Conservation (phyloP, 768 basidiomycete species). For the Termitomyces sp. region DNA sequence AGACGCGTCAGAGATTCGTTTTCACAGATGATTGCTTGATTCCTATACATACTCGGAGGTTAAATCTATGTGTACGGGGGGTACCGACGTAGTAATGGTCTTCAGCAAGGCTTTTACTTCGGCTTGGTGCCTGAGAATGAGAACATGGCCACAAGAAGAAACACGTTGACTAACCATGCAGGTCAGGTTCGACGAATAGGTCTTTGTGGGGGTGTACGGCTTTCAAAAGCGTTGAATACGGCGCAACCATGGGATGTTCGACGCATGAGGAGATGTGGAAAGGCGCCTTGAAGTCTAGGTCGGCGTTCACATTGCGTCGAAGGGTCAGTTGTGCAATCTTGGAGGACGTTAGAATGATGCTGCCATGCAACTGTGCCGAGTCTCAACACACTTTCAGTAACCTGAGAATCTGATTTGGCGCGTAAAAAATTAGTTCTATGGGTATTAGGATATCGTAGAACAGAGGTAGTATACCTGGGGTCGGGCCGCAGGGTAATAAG, state of each 20-base stretch:
- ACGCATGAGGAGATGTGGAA: slow-evolving; percentile 30
- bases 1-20: slow-evolving; percentile 4
- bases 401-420: slow-evolving; percentile 41
- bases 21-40: not conserved
- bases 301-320: slow-evolving; percentile 25
- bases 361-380: not conserved
- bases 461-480: slow-evolving; percentile 37
- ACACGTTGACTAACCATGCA: slow-evolving; percentile 27
- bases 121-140: slow-evolving; percentile 4
- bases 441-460: not conserved
- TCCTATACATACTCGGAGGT: slow-evolving; percentile 10
- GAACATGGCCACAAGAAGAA: not conserved
- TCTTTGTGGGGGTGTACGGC: slow-evolving; percentile 27
- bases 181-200: slow-evolving; percentile 33
- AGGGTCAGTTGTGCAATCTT: slow-evolving; percentile 41
- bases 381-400: slow-evolving; percentile 40
- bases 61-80: slow-evolving; percentile 5
- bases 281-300: slow-evolving; percentile 20
- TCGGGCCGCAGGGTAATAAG: slow-evolving; percentile 51
- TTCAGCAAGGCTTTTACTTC: slow-evolving; percentile 14
- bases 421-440: not conserved
- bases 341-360: not conserved
- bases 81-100: slow-evolving; percentile 5
- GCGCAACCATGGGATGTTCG: slow-evolving; percentile 30
- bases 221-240: slow-evolving; percentile 35